Conservation (phyloP, 768 basidiomycete species). For the Phanerochaete sordida region DNA sequence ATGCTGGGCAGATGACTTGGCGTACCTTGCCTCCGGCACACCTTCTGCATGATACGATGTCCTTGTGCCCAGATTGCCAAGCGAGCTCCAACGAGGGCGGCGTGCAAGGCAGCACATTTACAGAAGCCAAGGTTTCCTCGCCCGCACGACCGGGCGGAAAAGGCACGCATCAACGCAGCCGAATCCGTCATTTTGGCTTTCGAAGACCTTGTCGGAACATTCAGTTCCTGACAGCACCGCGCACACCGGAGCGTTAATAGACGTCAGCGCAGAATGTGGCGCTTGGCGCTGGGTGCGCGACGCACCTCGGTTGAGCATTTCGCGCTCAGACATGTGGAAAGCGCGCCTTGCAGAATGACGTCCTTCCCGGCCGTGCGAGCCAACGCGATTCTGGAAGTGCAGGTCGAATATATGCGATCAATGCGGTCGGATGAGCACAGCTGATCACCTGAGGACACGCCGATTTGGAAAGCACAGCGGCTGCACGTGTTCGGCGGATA, state of each 20-base stretch:
- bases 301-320: not conserved
- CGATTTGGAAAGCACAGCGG: not conserved
- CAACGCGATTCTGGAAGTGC: not conserved
- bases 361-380: not conserved
- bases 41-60: not conserved
- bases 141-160: not conserved
- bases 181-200: no score
- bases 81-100: not conserved
- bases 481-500: not conserved
- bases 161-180: not conserved
- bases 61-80: not conserved
- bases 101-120: not conserved
- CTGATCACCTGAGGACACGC: not conserved
- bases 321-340: not conserved
- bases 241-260: no score
- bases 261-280: not conserved
- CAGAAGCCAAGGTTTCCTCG: not conserved
- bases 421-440: not conserved
- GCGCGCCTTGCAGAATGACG: not conserved
- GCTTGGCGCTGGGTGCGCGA: not conserved
- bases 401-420: not conserved
- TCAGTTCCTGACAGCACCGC: no score
- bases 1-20: not conserved
- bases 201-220: no score
- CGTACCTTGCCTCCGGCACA: not conserved